A percentile compares a stretch with the other conserved stretches of the same genome.
phyloP scores from a whole-genome alignment of 495 filamentous ascomycete genomes.

The Symbiotaphrina buchneri region DNA sequence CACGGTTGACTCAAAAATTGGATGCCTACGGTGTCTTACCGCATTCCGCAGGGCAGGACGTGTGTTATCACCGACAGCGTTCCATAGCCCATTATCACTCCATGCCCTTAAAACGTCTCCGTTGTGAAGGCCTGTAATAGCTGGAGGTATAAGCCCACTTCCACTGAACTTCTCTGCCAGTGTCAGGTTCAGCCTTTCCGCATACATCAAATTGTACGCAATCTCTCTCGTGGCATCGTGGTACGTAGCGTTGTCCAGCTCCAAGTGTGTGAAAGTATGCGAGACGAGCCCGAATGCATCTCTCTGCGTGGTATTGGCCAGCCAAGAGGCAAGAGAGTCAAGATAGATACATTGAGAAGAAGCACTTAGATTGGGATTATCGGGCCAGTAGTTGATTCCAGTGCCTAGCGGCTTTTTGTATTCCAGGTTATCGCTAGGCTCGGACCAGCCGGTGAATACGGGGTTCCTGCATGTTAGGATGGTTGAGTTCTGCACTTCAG shows the following conservation, averaged over 20 bases:
- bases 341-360: constrained; percentile 19
- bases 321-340: constrained; percentile 28
- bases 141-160: constrained; percentile 35
- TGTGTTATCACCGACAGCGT: constrained; percentile 43
- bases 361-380: constrained; percentile 17
- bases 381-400: constrained; percentile 30
- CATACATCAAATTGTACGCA: constrained; percentile 34
- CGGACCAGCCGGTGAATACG: constrained; percentile 8
- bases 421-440: constrained; percentile 21
- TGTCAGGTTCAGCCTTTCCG: constrained; percentile 24
- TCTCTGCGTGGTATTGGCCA: constrained; percentile 19
- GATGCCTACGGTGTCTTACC: too few relatives aligned
- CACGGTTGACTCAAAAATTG: background rate
- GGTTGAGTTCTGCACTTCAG: too few relatives aligned
- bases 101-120: constrained; percentile 36
- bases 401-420: constrained; percentile 33
- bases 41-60: constrained; percentile 24
- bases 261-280: constrained; percentile 40
- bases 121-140: constrained; percentile 42
- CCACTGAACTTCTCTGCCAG: constrained; percentile 18
- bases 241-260: constrained; percentile 37
- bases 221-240: constrained; percentile 31
- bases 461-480: constrained; percentile 12
- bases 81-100: constrained; percentile 30
- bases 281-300: constrained; percentile 31